Evolutionary conservation across 2,329 filamentous ascomycete species (phyloP).

Genomic region (Keithomyces neogunnii): DNA sequence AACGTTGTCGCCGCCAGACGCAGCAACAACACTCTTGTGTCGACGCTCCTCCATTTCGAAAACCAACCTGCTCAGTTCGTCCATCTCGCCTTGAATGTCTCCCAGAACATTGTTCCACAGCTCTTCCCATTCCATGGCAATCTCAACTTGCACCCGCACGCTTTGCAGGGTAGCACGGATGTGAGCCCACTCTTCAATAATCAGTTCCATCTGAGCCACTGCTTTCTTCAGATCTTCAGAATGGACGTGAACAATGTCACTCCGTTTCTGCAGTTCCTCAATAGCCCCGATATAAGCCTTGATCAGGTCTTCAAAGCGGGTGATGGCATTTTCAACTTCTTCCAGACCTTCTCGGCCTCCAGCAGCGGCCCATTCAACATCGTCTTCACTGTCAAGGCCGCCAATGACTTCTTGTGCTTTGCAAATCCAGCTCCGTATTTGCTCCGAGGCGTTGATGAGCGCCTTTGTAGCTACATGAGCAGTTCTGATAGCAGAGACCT

Average conservation of each 20-base stretch:
- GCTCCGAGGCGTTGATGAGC: slow-evolving; percentile 77
- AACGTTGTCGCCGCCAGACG: slow-evolving; percentile 50
- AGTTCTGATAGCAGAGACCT: slow-evolving; percentile 76
- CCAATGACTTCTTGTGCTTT: slow-evolving; percentile 86
- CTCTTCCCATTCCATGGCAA: slow-evolving; percentile 99
- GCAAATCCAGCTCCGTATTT: slow-evolving; percentile 88
- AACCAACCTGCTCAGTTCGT: slow-evolving; percentile 69
- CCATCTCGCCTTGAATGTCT: slow-evolving; percentile 83
- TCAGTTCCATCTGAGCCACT: slow-evolving; percentile 82
- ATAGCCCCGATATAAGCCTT: slow-evolving; percentile 93
- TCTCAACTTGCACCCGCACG: slow-evolving; percentile 85
- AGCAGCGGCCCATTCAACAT: slow-evolving; percentile 92
- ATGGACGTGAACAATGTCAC: slow-evolving; percentile 66
- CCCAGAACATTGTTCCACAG: slow-evolving; percentile 90
- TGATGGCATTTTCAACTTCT: slow-evolving; percentile 65
- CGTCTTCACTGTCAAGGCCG: slow-evolving; percentile 88
- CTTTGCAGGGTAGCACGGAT: slow-evolving; percentile 70
- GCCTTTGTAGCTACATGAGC: slow-evolving; percentile 77
- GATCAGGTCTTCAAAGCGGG: slow-evolving; percentile 79
- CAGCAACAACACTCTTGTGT: slow-evolving; percentile 66
- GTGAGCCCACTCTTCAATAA: slow-evolving; percentile 74
- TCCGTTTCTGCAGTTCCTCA: slow-evolving; percentile 73
- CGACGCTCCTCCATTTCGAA: slow-evolving; percentile 98
- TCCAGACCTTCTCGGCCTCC: slow-evolving; percentile 76
- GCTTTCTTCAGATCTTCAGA: slow-evolving; percentile 63